Evolutionary conservation across 805 yeast species (phyloP), one percentile per base, ranked within the genome.

Genomic region (Candida insectalens): DNA sequence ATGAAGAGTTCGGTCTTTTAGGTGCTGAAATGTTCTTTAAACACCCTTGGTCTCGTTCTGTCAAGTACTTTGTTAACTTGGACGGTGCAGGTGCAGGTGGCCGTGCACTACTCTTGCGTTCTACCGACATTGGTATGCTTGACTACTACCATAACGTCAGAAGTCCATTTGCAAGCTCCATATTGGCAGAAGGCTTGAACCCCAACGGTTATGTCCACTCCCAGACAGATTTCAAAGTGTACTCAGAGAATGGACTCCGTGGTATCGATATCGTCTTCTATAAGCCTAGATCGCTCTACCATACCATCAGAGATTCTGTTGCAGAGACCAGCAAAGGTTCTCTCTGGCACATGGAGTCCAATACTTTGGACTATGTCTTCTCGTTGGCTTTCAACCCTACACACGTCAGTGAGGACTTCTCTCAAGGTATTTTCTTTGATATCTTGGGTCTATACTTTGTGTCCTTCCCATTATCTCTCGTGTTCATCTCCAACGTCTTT

Each of bases 71-170:
- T 37, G 63, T 87, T 43, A 88, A 88, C 51, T 60, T 87, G 41
- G 96, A 87, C 61, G 96, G 96, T 13, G 83, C 95, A 0, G 96
- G 96, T 3, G 81, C 92, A 1, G 95, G 95, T 18, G 88, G 92
- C 4, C 74, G 80, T 43, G 83, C 95, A 1, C 65, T 83, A 15
- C 59, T 87, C 32, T 85, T 88, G 53, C 69, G 96, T 54, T 77
- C 87, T n/a, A 74, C 94, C 0, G 94, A 85, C 50, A 67, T 67
- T 40, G 83, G 82, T 2, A 72, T 84, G 9, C 74, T 81, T 2
- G 69, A 70, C 39, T 68, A 73, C 42, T 69, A 70, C 41, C 53
- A 64, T 16, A 63, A 65, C 3, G 88, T 74, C 1, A 59, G 71
- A 37, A 62, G 62, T 30, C 95, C 95, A 0, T 84, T 74, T 60